Conservation (phyloP, 176 grass and related monocot genomes). For the Guadua angustifolia region DNA sequence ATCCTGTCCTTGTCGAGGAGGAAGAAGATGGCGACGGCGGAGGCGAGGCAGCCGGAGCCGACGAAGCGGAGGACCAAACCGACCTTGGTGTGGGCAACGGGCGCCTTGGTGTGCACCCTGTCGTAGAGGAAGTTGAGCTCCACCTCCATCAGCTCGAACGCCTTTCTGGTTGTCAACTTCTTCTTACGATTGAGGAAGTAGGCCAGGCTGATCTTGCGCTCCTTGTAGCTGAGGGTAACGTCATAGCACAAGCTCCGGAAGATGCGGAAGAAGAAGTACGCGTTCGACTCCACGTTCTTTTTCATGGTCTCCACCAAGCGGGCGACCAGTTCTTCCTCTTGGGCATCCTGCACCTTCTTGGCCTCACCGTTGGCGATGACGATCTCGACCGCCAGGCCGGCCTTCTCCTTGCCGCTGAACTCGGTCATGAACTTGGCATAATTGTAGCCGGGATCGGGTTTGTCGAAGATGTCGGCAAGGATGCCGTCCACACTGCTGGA, state of each 20-base stretch:
- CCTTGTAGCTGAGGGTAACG: too few relatives aligned
- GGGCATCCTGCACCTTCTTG: too few relatives aligned
- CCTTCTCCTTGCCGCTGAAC: neutral
- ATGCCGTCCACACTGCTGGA: neutral
- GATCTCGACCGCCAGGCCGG: neutral
- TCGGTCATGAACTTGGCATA: neutral
- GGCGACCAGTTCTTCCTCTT: too few relatives aligned
- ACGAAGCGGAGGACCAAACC: constrained; percentile 45
- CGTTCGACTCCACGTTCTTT: too few relatives aligned
- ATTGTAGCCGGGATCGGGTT: too few relatives aligned
- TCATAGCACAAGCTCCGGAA: too few relatives aligned
- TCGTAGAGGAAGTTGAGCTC: constrained; percentile 73
- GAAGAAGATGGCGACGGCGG: constrained; percentile 34
- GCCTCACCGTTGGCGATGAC: too few relatives aligned
- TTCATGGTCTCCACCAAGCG: too few relatives aligned
- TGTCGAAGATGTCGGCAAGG: neutral
- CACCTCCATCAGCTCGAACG: constrained; percentile 16
- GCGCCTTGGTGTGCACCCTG: constrained; percentile 71
- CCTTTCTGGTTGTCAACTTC: too few relatives aligned
- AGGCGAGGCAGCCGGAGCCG: constrained; percentile 31
- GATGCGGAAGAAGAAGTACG: too few relatives aligned
- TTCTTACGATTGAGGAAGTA: neutral
- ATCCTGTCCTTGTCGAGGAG: constrained; percentile 33
- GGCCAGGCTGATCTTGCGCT: too few relatives aligned
- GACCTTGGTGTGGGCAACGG: neutral